Percentiles rank a stretch among this genome's conserved stretches.
phyloP scores from a whole-genome alignment of 257 asterid genomes.

The Mitragyna speciosa region DNA sequence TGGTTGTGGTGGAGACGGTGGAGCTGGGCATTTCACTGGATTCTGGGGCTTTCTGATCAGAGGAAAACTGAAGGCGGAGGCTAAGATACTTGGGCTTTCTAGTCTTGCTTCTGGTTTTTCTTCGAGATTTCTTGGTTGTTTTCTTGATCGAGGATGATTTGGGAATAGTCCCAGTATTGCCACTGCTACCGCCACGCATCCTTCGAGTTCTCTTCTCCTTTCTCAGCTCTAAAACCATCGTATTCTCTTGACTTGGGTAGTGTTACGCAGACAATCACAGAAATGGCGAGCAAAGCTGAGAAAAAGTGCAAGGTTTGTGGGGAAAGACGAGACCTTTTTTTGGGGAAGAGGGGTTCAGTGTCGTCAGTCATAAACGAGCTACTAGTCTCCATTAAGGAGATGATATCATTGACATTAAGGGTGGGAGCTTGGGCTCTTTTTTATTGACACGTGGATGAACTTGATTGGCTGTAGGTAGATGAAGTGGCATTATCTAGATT shows the following conservation, averaged over 20 bases:
- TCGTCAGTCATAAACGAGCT: background rate
- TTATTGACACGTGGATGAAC: slow-evolving; percentile 41
- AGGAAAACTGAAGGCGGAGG: slow-evolving; percentile 63
- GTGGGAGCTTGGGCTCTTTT: slow-evolving; percentile 17
- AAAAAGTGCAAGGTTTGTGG: slow-evolving; percentile 28
- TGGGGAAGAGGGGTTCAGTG: background rate
- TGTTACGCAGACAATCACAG: background rate
- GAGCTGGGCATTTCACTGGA: slow-evolving; percentile 15
- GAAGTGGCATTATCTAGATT: slow-evolving; percentile 49
- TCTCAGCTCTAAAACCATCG: background rate
- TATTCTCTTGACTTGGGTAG: background rate
- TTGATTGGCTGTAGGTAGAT: slow-evolving; percentile 36
- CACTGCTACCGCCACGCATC: background rate
- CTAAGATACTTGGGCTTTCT: slow-evolving; percentile 73
- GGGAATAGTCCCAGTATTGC: background rate
- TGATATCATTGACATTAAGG: background rate
- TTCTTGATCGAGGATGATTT: background rate
- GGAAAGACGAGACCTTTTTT: slow-evolving; percentile 4
- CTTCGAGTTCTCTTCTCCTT: background rate
- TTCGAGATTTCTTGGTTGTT: slow-evolving; percentile 16
- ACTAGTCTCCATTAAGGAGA: slow-evolving; percentile 17
- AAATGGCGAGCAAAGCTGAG: slow-evolving; percentile 15
- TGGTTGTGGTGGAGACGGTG: background rate
- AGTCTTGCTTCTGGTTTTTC: slow-evolving; percentile 26
- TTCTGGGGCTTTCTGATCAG: slow-evolving; percentile 23